Percentiles rank a stretch among this genome's conserved stretches.
phyloP scores from a whole-genome alignment of 306 rosid genomes.

The Acacia melanoxylon region DNA sequence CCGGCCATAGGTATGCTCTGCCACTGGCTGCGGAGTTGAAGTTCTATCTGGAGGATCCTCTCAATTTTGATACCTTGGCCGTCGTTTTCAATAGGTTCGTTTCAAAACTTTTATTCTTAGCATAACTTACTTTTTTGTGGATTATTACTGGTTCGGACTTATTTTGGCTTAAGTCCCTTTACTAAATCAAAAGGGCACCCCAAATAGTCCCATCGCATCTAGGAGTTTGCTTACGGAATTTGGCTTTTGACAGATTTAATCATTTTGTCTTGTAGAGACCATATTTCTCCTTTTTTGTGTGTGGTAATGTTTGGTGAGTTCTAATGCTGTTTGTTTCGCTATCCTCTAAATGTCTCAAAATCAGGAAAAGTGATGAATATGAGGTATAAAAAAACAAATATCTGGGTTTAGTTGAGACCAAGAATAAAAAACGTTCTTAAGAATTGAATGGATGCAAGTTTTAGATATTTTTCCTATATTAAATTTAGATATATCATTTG shows the following conservation, averaged over 20 bases:
- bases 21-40: too few relatives aligned
- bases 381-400: not conserved
- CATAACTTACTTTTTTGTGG: too few relatives aligned
- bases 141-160: too few relatives aligned
- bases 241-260: not conserved
- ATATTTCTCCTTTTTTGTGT: not conserved
- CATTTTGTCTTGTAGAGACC: not conserved
- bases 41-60: too few relatives aligned
- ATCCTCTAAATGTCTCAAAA: not conserved
- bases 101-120: too few relatives aligned
- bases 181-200: not conserved
- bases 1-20: too few relatives aligned
- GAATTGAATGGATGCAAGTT: not conserved
- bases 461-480: not conserved
- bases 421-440: not conserved
- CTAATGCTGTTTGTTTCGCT: not conserved
- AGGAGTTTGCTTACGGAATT: not conserved
- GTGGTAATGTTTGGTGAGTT: not conserved
- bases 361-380: not conserved
- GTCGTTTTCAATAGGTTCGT: too few relatives aligned
- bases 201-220: not conserved
- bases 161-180: not conserved
- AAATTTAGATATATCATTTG: constrained; percentile 13
- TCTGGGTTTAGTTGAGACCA: not conserved
- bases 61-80: too few relatives aligned